Evolutionary conservation across 2,329 filamentous ascomycete genomes (phyloP), one percentile per base, ranked within the genome.

Genomic region (Xylaria sp.): DNA sequence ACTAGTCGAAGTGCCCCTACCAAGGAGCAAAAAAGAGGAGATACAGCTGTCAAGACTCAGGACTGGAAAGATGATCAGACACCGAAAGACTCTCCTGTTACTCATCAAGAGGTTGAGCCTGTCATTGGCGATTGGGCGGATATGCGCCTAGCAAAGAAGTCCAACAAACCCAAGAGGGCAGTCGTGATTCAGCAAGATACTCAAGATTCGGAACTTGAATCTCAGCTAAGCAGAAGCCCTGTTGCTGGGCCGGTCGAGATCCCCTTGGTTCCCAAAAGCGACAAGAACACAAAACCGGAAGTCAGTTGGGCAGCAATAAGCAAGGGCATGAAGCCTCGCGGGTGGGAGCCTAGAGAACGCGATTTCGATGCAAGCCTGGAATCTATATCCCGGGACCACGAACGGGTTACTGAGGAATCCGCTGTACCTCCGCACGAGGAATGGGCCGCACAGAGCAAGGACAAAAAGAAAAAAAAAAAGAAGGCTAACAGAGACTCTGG

Each of bases 381-480:
- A 60, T 62, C 57, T 6, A 7, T 23, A 8, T 10, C 60, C 46
- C 50, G 72, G 54, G 72, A 70, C 61, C 68, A 69, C 25, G 64
- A 60, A 68, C 39, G 67, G 41, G 44, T 70, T 10, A 67, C 69
- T 56, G 64, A 71, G 18, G 67, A 73, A 13, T 67, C 59, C 20
- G 23, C 55, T 28, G 56, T 56, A 51, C 58, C 59, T 23, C 67
- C 46, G 7, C 70, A 73, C 51, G 73, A 76, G n/a, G 72, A 75
- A 41, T 70, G 69, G 70, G 61, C 61, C 50, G 60, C 77, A 71
- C 82, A 79, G 39, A 79, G 78, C 51, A 85, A 82, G 76, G 83
- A 82, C 64, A 85, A 84, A 32, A 80, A 80, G 50, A 85, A 82
- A 76, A 85, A 84, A 67, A 83, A 76, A 67, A 83, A 76, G 77